phyloP scores from a whole-genome alignment of 2,329 filamentous ascomycete species.

The Zarea fungicola region DNA sequence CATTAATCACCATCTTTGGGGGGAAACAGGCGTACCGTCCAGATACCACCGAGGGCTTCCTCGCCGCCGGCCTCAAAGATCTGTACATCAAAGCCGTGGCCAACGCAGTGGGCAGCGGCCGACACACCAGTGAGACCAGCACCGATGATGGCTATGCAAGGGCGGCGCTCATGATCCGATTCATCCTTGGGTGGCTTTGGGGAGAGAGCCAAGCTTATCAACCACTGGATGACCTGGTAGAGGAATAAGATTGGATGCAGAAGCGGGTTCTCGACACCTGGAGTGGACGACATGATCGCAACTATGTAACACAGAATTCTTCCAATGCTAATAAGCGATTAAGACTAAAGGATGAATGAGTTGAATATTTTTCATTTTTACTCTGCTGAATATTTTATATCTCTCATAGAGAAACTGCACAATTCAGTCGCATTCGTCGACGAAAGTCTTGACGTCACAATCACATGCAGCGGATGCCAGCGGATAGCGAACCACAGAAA shows the following conservation, averaged over 20 bases:
- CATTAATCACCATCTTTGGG: neutral
- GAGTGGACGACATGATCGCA: slow-evolving; percentile 28
- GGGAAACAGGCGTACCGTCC: slow-evolving; percentile 53
- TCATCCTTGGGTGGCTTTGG: slow-evolving; percentile 61
- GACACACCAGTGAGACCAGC: slow-evolving; percentile 71
- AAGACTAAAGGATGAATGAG: neutral
- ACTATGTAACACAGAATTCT: neutral
- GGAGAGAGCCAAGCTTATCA: slow-evolving; percentile 60
- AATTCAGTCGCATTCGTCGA: neutral
- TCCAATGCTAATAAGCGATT: neutral
- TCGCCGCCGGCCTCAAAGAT: slow-evolving; percentile 70
- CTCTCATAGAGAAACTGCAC: neutral
- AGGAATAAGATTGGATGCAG: slow-evolving; percentile 55
- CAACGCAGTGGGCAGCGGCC: slow-evolving; percentile 74
- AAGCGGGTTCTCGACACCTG: slow-evolving; percentile 34
- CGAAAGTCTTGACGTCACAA: slow-evolving; percentile 23
- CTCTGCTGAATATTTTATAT: neutral
- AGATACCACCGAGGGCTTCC: slow-evolving; percentile 69
- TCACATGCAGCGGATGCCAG: slow-evolving; percentile 12
- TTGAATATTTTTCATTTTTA: neutral
- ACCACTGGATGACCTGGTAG: slow-evolving; percentile 61
- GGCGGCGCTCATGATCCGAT: slow-evolving; percentile 53
- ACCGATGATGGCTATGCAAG: slow-evolving; percentile 64
- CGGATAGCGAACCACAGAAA: slow-evolving; percentile 3
- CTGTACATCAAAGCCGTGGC: slow-evolving; percentile 76